Evolutionary conservation across 75 land plant genomes (phyloP).

Genomic region (Ceratopteris richardii): DNA sequence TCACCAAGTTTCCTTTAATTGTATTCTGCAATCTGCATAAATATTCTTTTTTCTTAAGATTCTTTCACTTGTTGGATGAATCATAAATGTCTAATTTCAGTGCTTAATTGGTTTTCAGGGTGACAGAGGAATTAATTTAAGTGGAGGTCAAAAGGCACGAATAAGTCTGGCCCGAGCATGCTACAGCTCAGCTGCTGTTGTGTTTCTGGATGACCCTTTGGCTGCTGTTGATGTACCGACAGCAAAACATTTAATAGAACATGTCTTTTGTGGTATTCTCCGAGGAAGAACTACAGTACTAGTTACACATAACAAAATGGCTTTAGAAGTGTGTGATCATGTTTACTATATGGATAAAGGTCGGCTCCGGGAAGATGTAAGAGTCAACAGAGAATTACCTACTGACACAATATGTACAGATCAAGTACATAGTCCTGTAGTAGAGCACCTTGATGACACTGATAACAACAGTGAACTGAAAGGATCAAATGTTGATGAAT

Average conservation of each 20-base stretch:
- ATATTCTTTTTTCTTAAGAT: no score
- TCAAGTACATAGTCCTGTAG: no score
- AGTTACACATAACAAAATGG: constrained; percentile 26
- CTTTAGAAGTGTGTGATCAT: constrained; percentile 15
- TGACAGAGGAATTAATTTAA: constrained; percentile 31
- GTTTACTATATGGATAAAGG: constrained; percentile 20
- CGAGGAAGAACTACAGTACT: constrained; percentile 18
- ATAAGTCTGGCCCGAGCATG: constrained; percentile 31
- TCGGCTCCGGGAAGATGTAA: not conserved
- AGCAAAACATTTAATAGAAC: constrained; percentile 21
- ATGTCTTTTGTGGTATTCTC: constrained; percentile 21
- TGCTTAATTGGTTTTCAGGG: constrained; percentile 14
- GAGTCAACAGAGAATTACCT: no score
- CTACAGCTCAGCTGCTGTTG: constrained; percentile 19
- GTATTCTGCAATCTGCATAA: no score
- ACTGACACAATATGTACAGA: no score
- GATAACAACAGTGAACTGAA: no score
- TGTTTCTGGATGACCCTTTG: constrained; percentile 31
- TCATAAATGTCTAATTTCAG: no score
- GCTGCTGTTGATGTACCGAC: constrained; percentile 36
- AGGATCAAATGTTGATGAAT: no score
- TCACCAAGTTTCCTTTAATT: no score
- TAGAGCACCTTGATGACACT: no score
- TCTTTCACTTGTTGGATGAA: no score
- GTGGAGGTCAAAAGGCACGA: constrained; percentile 36